phyloP scores from a whole-genome alignment of 1,284 basidiomycete genomes.

The Heterobasidion parviporum region DNA sequence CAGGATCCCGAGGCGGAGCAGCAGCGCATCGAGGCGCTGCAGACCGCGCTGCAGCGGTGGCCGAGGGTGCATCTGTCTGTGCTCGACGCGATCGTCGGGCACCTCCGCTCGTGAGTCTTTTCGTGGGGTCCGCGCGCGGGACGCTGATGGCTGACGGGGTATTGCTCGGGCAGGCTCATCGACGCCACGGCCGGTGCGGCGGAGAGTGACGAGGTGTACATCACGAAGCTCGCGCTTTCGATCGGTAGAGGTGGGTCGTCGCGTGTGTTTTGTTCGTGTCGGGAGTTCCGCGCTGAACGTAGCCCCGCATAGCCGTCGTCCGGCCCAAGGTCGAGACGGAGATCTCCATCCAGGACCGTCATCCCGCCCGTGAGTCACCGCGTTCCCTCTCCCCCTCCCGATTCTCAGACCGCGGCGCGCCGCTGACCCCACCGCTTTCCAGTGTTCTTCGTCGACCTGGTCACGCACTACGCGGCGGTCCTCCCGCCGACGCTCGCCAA shows the following conservation, averaged over 20 bases:
- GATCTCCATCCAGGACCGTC: constrained; percentile 80
- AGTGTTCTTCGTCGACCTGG: constrained; percentile 80
- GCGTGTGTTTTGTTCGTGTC: not conserved
- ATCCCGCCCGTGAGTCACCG: constrained; percentile 54
- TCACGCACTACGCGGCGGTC: constrained; percentile 69
- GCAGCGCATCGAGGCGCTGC: constrained; percentile 61
- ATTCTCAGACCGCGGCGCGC: not conserved
- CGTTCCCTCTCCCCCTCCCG: not conserved
- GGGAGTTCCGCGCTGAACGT: not conserved
- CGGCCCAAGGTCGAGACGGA: constrained; percentile 79
- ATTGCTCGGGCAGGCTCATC: constrained; percentile 44
- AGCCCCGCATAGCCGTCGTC: constrained; percentile 51
- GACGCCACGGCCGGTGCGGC: constrained; percentile 53
- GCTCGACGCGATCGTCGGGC: constrained; percentile 72
- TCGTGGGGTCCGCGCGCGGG: too few relatives aligned
- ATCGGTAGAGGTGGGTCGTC: constrained; percentile 69
- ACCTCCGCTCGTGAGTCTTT: constrained; percentile 61
- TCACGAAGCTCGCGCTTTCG: constrained; percentile 81
- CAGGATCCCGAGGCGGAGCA: constrained; percentile 41
- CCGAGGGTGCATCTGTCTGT: constrained; percentile 80
- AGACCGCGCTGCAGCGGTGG: constrained; percentile 60
- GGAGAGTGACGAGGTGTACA: constrained; percentile 68
- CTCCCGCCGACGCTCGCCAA: constrained; percentile 76
- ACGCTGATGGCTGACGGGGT: not conserved
- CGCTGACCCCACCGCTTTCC: not conserved